phyloP scores from a whole-genome alignment of 306 rosid species.

The Citrullus amarus region DNA sequence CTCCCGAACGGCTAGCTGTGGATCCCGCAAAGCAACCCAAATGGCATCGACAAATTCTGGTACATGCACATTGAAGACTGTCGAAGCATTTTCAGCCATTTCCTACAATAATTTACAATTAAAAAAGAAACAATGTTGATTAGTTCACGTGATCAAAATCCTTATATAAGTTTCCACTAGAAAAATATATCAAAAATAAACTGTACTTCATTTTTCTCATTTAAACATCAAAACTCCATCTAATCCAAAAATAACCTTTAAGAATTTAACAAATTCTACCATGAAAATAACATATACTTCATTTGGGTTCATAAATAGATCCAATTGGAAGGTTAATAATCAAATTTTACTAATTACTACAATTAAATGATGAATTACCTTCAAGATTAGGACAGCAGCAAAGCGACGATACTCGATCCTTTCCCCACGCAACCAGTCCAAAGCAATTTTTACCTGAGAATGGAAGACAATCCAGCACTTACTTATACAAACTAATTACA shows the following conservation, averaged over 20 bases:
- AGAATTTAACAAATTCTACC: neutral
- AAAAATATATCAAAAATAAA: neutral
- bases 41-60: constrained; percentile 96
- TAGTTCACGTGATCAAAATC: neutral
- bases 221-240: neutral
- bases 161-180: neutral
- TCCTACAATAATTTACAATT: constrained; percentile 32
- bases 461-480: constrained; percentile 10
- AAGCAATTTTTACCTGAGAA: constrained; percentile 64
- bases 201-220: neutral
- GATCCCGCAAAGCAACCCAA: constrained; percentile 98
- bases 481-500: neutral
- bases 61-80: constrained; percentile 93
- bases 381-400: constrained; percentile 88
- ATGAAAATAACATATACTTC: neutral
- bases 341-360: neutral
- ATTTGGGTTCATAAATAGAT: neutral
- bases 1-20: constrained; percentile 78
- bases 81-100: constrained; percentile 99
- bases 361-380: constrained; percentile 36
- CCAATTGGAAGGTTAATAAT: neutral
- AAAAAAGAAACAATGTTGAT: neutral
- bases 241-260: neutral
- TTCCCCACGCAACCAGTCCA: constrained; percentile 78
- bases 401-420: constrained; percentile 89